Base-by-base conservation (phyloP, 192 early-diverging fungal species). In the Coemansia asiatica region DNA sequence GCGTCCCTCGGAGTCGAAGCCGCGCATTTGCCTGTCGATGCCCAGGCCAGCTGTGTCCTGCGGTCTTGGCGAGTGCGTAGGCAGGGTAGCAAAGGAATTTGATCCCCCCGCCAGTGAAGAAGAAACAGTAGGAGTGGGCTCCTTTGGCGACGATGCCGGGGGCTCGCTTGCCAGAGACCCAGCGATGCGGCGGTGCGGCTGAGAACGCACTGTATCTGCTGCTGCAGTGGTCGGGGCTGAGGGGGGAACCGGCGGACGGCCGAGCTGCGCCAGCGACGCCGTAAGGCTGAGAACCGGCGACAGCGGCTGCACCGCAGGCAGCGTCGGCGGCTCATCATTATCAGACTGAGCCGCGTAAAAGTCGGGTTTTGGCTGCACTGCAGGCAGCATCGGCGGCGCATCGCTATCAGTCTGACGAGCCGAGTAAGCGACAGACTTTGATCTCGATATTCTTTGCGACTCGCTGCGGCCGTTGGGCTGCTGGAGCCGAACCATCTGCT, bases 401-500 rank as follows among this genome's bases (percentile, higher is more conserved):
- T 29, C 47, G n/a, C n/a, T n/a, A n/a, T n/a, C n/a, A n/a, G n/a
- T n/a, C n/a, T n/a, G n/a, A n/a, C n/a, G n/a, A 8, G 31, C 31
- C 8, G 31, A 8, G 8, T 21, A 19, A 35, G 29, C 28, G n/a
- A 22, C 29, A 46, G 60, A 55, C 33, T 33, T 40, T 6, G 38
- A 16, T 8, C 10, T 3, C 7, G 19, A 2, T 40, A 26, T 12
- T 22, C 53, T 36, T 2, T 49, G 19, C 13, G 35, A 21, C 59
- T 33, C 57, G 2, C 57, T 50, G 61, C 61, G 65, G 18, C 28
- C 22, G 6, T 60, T 54, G 2, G 61, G 56, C 16, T 56, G 57
- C 27, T 25, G 35, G 22, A 46, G 22, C 40, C 36, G 9, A 26
- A 72, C 69, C 72, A 81, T 75, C 56, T 81, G 78, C 50, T 81